Evolutionary conservation across 306 rosid species (phyloP).

Genomic region (Corylus avellana): DNA sequence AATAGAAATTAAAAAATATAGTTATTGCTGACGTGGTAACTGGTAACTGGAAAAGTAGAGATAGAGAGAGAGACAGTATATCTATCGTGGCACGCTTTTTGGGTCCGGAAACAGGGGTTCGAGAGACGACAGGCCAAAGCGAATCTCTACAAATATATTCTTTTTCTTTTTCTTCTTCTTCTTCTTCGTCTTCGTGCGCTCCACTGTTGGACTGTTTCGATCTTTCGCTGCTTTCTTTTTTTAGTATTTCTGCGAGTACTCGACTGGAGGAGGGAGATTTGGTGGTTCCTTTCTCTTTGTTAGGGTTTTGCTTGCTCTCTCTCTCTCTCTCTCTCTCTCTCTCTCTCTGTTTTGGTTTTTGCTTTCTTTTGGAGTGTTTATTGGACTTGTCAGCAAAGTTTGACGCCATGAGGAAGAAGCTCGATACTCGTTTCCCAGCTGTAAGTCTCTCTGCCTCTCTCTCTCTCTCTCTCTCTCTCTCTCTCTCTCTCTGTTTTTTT

Average conservation of each 20-base stretch:
- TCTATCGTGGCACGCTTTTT: no score
- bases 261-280: background rate
- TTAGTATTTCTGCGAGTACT: no score
- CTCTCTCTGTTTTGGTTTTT: background rate
- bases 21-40: no score
- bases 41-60: background rate
- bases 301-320: no score
- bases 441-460: conserved; percentile 32
- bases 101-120: no score
- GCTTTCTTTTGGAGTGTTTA: background rate
- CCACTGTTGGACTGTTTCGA: background rate
- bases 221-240: background rate
- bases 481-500: background rate
- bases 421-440: conserved; percentile 80
- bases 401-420: conserved; percentile 62
- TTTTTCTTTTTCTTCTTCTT: no score
- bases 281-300: background rate
- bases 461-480: background rate
- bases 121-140: background rate
- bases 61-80: background rate
- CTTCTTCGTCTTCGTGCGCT: background rate
- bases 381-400: background rate
- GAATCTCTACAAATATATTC: background rate
- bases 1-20: no score
- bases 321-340: no score